phyloP scores from a whole-genome alignment of 2,329 filamentous ascomycete species.

The Epichloe amarillans region DNA sequence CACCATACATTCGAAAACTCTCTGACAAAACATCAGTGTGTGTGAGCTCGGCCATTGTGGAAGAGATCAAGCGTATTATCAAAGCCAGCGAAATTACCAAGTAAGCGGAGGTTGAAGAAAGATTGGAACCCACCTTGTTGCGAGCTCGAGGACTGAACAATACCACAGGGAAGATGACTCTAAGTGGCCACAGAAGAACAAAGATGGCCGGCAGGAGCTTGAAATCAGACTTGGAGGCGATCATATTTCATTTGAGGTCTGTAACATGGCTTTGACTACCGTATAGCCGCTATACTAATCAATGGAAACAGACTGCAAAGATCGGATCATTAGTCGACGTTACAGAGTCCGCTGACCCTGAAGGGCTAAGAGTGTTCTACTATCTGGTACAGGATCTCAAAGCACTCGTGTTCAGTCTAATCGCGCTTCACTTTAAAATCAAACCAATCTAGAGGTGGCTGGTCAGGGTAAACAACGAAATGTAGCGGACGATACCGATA shows the following conservation, averaged over 20 bases:
- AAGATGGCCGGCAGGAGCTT: slow-evolving; percentile 91
- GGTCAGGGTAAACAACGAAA: background rate
- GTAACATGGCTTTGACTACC: slow-evolving; percentile 10
- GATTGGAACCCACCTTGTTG: background rate
- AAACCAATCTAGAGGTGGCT: slow-evolving; percentile 48
- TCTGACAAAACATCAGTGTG: slow-evolving; percentile 53
- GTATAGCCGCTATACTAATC: background rate
- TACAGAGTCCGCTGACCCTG: slow-evolving; percentile 87
- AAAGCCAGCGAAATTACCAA: slow-evolving; percentile 96
- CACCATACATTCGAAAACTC: background rate
- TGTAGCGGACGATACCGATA: too few relatives aligned
- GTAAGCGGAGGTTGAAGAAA: slow-evolving; percentile 33
- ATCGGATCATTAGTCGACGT: slow-evolving; percentile 96
- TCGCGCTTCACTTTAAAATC: slow-evolving; percentile 95
- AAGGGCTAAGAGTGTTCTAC: slow-evolving; percentile 94
- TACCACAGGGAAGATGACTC: slow-evolving; percentile 80
- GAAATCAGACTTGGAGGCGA: slow-evolving; percentile 90
- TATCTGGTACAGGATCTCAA: slow-evolving; percentile 97
- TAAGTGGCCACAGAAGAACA: slow-evolving; percentile 99
- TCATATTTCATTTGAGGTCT: slow-evolving; percentile 93
- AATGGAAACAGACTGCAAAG: slow-evolving; percentile 70
- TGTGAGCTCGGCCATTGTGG: slow-evolving; percentile 77
- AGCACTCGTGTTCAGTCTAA: slow-evolving; percentile 89
- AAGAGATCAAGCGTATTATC: slow-evolving; percentile 94
- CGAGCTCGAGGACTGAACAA: background rate